Conservation (phyloP, 805 yeast species). For the Cyberlindnera sargentensis region DNA sequence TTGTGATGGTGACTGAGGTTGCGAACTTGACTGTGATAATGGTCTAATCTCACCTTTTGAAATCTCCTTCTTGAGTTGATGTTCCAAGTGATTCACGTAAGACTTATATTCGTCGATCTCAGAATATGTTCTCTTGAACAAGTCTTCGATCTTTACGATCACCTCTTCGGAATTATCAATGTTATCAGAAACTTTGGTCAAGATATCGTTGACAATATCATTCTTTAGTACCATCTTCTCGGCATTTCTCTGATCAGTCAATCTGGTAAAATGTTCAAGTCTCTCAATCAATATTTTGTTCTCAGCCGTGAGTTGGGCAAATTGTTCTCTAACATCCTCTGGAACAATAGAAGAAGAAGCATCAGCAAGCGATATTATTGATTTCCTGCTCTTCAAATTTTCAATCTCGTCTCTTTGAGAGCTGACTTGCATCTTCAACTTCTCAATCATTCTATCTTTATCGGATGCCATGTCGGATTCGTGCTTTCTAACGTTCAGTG, state of each 20-base stretch:
- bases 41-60: not conserved
- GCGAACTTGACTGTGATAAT: not conserved
- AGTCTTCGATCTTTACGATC: conserved; percentile 37
- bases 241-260: conserved; percentile 53
- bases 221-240: conserved; percentile 49
- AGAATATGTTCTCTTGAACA: conserved; percentile 37
- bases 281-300: conserved; percentile 57
- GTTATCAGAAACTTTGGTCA: conserved; percentile 26
- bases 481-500: conserved; percentile 55
- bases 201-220: conserved; percentile 51
- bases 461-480: conserved; percentile 32
- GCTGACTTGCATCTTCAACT: conserved; percentile 53
- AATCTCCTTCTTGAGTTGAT: conserved; percentile 32
- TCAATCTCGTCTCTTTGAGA: conserved; percentile 49
- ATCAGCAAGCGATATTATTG: not conserved
- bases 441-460: conserved; percentile 46
- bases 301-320: conserved; percentile 49
- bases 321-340: conserved; percentile 25
- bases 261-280: conserved; percentile 59
- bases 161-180: conserved; percentile 32
- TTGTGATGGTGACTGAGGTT: not conserved
- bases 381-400: conserved; percentile 23
- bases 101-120: conserved; percentile 55
- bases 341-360: conserved; percentile 2
- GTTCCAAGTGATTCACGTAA: conserved; percentile 54